phyloP scores from a whole-genome alignment of 805 yeast genomes.

The Middelhovenomyces tepae region DNA sequence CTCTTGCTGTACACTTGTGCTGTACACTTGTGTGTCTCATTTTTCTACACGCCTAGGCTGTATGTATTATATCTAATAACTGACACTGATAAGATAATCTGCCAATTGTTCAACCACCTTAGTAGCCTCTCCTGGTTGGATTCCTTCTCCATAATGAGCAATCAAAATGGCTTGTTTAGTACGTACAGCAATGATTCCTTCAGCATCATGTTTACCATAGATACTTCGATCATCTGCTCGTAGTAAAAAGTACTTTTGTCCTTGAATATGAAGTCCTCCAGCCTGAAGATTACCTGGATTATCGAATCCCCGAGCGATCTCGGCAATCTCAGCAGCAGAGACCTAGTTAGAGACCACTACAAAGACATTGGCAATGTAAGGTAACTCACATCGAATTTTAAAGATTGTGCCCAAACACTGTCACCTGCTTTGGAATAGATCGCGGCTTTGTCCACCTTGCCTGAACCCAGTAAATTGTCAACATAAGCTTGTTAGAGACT shows the following conservation, averaged over 20 bases:
- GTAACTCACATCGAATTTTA: constrained; percentile 39
- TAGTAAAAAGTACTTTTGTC: constrained; percentile 78
- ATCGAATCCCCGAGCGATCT: constrained; percentile 69
- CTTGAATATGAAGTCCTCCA: constrained; percentile 75
- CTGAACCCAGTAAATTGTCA: constrained; percentile 81
- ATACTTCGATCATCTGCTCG: constrained; percentile 89
- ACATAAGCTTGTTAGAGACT: constrained; percentile 61
- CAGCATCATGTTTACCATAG: constrained; percentile 83
- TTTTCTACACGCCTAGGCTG: too few species aligned
- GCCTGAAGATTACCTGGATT: constrained; percentile 75
- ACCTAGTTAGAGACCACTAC: constrained; percentile 27
- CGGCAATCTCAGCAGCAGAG: constrained; percentile 60
- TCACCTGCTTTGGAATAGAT: constrained; percentile 93
- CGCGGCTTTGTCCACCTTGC: constrained; percentile 86
- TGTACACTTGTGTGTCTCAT: too few species aligned
- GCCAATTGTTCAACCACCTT: constrained; percentile 92
- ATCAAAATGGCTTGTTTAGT: constrained; percentile 86
- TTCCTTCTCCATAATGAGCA: constrained; percentile 90
- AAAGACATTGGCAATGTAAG: too few species aligned
- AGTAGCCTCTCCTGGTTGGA: constrained; percentile 92
- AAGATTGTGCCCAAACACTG: constrained; percentile 84
- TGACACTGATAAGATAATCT: constrained; percentile 86
- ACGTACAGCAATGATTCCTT: constrained; percentile 85
- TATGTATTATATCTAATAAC: too few species aligned
- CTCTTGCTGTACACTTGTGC: too few species aligned